These are phyloP conservation scores for Glebionis coronaria DNA, from an alignment of 129 eudicot species.

Conservation along the genomic window DNA sequence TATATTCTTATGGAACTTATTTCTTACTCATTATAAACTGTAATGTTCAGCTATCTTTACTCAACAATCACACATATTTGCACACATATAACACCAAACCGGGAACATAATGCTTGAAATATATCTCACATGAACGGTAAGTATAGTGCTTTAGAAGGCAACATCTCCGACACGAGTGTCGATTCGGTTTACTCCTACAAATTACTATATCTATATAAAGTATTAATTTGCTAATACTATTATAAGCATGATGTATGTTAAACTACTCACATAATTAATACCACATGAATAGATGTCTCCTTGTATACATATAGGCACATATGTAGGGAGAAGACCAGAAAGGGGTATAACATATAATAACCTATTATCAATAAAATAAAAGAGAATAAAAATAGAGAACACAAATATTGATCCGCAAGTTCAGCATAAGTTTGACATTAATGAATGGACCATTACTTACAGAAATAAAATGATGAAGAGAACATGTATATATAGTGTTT, in stretches of 20 bases:
- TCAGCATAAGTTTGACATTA: slow-evolving; percentile 18
- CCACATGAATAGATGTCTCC: too few species aligned
- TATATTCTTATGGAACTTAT: neutral
- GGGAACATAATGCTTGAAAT: neutral
- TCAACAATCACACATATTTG: neutral
- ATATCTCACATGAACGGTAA: neutral
- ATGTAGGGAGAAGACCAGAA: too few species aligned
- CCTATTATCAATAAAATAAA: too few species aligned
- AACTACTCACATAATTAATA: too few species aligned
- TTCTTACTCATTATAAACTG: neutral
- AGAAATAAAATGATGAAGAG: slow-evolving; percentile 13
- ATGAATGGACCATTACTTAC: slow-evolving; percentile 18
- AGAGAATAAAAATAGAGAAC: neutral
- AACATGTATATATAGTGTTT: slow-evolving; percentile 27
- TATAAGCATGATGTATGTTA: too few species aligned
- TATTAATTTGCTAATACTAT: too few species aligned
- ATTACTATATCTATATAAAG: neutral
- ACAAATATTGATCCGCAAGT: too few species aligned
- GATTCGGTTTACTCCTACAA: neutral
- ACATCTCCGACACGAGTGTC: slow-evolving; percentile 5
- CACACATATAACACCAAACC: neutral
- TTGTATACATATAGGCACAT: too few species aligned
- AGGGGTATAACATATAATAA: too few species aligned
- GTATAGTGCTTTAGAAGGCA: neutral
- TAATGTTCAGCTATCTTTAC: neutral